Percentiles rank a stretch among this genome's conserved stretches.
phyloP scores from a whole-genome alignment of 495 filamentous ascomycete species.

The Aspergillus cristatus region DNA sequence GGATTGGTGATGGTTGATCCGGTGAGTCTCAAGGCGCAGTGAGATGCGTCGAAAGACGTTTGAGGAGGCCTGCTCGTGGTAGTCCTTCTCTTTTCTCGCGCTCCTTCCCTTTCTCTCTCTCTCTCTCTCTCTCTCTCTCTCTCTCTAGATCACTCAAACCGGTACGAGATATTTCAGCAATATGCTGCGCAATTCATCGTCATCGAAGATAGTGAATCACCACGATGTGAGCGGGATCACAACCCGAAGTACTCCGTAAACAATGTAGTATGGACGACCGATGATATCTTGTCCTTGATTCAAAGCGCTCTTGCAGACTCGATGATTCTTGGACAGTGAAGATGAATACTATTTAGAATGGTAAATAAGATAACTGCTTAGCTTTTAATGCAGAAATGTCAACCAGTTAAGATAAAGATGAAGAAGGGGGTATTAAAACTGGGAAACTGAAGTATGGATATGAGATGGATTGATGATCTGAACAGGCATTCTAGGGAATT shows the following conservation, averaged over 20 bases:
- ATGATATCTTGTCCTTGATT: no score
- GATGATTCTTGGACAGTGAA: no score
- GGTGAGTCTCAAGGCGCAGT: neutral
- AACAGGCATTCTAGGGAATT: neutral
- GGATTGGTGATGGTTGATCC: neutral
- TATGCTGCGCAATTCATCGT: neutral
- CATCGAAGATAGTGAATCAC: neutral
- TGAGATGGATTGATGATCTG: neutral
- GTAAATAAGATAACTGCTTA: no score
- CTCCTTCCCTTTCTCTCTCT: neutral
- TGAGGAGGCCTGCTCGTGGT: no score
- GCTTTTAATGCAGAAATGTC: no score
- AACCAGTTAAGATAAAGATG: no score
- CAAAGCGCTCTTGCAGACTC: no score
- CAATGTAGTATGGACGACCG: no score
- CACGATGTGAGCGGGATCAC: neutral
- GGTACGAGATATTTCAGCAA: neutral
- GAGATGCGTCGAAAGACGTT: neutral
- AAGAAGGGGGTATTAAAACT: neutral
- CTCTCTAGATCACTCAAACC: neutral
- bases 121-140: neutral
- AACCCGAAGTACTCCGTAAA: neutral
- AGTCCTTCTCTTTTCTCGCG: no score
- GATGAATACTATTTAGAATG: no score
- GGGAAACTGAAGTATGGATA: neutral